Conservation (phyloP, 805 yeast species). For the Pichia exigua region DNA sequence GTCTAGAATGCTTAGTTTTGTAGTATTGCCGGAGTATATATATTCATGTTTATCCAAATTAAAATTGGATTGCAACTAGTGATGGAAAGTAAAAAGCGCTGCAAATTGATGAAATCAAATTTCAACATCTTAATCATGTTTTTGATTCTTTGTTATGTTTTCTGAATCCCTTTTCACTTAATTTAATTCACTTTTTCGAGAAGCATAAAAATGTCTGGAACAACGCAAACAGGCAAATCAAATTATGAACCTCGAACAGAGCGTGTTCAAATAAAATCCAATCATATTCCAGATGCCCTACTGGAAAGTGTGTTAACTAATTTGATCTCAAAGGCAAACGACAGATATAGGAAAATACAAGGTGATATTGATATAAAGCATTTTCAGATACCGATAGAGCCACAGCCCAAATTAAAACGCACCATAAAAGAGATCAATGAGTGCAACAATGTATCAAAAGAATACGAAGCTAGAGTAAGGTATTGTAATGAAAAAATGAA, state of each 20-base stretch:
- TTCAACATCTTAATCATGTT: too few relatives aligned
- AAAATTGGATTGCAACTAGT: background rate
- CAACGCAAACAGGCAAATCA: background rate
- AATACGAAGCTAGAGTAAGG: background rate
- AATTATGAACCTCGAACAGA: background rate
- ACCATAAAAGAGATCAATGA: background rate
- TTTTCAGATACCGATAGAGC: background rate
- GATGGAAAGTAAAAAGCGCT: background rate
- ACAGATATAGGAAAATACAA: slow-evolving; percentile 1
- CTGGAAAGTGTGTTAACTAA: slow-evolving; percentile 1
- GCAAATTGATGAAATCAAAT: too few relatives aligned
- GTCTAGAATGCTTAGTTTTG: background rate
- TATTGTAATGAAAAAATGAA: background rate
- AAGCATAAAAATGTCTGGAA: background rate
- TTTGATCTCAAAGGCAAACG: slow-evolving; percentile 2
- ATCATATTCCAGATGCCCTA: slow-evolving; percentile 3
- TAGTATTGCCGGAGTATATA: background rate
- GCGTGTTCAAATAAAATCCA: background rate
- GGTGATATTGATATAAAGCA: slow-evolving; percentile 1
- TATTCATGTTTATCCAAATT: too few relatives aligned
- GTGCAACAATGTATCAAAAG: background rate
- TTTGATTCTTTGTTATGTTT: too few relatives aligned
- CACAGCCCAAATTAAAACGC: background rate
- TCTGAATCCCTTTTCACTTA: background rate
- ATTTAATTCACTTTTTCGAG: too few relatives aligned